These are phyloP conservation scores for Capronia coronata DNA, from an alignment of 2,329 filamentous ascomycete species.

Conservation along the genomic window DNA sequence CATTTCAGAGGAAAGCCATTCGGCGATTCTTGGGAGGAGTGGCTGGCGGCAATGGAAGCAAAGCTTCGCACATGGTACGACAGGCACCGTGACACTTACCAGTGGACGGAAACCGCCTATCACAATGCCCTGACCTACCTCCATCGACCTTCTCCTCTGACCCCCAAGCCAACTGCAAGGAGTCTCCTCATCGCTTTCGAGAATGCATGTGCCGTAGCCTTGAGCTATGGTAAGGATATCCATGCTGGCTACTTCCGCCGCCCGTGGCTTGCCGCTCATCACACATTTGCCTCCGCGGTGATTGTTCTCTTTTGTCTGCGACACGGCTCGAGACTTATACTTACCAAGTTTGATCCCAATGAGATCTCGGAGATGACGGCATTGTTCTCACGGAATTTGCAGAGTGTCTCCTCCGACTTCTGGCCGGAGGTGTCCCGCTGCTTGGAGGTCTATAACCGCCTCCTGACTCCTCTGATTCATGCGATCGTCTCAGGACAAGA, in stretches of 20 bases:
- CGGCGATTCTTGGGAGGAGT: constrained; percentile 12
- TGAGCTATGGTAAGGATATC: constrained; percentile 9
- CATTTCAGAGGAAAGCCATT: constrained; percentile 14
- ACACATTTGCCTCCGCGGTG: constrained; percentile 15
- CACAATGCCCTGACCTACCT: constrained; percentile 7
- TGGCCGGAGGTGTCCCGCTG: constrained; percentile 28
- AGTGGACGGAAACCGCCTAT: constrained; percentile 1
- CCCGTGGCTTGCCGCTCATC: constrained; percentile 17
- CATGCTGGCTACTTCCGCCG: constrained; percentile 10
- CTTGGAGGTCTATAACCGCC: constrained; percentile 11
- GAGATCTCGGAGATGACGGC: constrained; percentile 28
- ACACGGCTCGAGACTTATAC: constrained; percentile 23
- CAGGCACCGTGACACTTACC: not conserved
- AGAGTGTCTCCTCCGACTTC: constrained; percentile 25
- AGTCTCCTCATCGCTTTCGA: constrained; percentile 16
- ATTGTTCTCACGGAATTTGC: constrained; percentile 27
- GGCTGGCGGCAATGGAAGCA: constrained; percentile 12
- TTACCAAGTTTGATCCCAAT: constrained; percentile 12
- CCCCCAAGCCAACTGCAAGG: constrained; percentile 2
- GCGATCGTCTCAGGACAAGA: constrained; percentile 16
- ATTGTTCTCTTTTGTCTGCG: constrained; percentile 28
- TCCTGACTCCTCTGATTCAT: constrained; percentile 27
- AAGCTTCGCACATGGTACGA: constrained; percentile 6
- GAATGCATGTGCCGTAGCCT: constrained; percentile 5
- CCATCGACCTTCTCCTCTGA: constrained; percentile 15